phyloP scores from a whole-genome alignment of 192 early-diverging fungal genomes.

The Glomus cerebriforme region DNA sequence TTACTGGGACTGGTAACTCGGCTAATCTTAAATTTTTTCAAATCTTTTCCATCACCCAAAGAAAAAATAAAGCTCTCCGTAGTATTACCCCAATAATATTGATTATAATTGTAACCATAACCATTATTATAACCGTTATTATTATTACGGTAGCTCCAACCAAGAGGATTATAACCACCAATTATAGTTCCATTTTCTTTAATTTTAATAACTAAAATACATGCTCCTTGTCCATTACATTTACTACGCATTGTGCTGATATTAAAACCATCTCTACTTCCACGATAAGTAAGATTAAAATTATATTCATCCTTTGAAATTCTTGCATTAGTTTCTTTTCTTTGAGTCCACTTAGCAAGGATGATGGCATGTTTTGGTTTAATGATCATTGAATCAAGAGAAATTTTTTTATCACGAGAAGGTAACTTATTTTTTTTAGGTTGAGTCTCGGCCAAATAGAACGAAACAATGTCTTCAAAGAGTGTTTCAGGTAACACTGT shows the following conservation, averaged over 20 bases:
- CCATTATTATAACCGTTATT: background rate
- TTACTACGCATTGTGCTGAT: background rate
- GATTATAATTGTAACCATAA: background rate
- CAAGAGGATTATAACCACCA: background rate
- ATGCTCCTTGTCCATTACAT: background rate
- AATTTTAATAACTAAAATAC: background rate
- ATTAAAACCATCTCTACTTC: conserved; percentile 3
- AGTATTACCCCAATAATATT: background rate
- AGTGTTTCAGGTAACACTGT: background rate
- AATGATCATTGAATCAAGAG: background rate
- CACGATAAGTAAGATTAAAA: conserved; percentile 14
- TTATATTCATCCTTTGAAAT: background rate
- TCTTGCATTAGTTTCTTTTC: background rate
- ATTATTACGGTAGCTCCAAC: background rate
- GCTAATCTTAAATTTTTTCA: background rate
- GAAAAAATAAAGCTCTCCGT: background rate
- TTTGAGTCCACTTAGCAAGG: background rate
- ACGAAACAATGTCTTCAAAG: background rate
- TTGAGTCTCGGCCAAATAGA: background rate
- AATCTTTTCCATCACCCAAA: background rate
- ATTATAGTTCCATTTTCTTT: background rate
- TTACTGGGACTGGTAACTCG: background rate
- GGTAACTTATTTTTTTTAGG: background rate
- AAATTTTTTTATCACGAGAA: background rate
- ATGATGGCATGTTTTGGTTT: background rate